Evolutionary conservation across 768 basidiomycete genomes (phyloP).

Genomic region (Pleurotus eryngii): DNA sequence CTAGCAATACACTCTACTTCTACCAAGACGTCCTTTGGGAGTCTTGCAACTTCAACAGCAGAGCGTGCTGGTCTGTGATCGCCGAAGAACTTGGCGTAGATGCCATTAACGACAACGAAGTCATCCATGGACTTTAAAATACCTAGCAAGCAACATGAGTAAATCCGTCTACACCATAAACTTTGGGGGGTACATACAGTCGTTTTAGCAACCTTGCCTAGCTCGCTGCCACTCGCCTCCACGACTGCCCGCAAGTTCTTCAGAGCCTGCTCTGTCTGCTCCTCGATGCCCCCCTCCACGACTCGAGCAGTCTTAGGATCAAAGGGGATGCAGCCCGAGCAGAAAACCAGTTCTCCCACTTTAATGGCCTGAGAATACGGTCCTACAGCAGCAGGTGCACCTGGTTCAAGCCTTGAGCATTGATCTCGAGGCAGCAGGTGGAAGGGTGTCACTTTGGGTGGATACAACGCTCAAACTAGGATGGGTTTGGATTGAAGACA

Average conservation of each 20-base stretch:
- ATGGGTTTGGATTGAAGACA: conserved; percentile 2
- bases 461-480: conserved; percentile 2
- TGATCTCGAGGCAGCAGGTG: not conserved
- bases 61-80: conserved; percentile 91
- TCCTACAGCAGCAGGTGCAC: conserved; percentile 75
- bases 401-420: conserved; percentile 31
- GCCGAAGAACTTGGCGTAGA: conserved; percentile 85
- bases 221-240: conserved; percentile 74
- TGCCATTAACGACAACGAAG: conserved; percentile 76
- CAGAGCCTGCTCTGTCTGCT: conserved; percentile 79
- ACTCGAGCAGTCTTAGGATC: conserved; percentile 69
- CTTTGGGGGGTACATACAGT: conserved; percentile 54
- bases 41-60: conserved; percentile 82
- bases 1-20: conserved; percentile 91
- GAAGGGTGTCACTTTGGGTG: not conserved
- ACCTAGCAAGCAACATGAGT: conserved; percentile 45
- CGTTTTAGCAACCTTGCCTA: conserved; percentile 85
- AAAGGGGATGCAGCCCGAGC: conserved; percentile 86
- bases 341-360: conserved; percentile 80
- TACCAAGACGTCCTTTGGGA: conserved; percentile 89
- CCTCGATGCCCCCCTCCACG: conserved; percentile 72
- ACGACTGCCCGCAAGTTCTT: conserved; percentile 84
- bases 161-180: not conserved
- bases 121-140: conserved; percentile 93
- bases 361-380: conserved; percentile 90